phyloP scores from a whole-genome alignment of 345 rosid genomes.

The Linum trigynum region DNA sequence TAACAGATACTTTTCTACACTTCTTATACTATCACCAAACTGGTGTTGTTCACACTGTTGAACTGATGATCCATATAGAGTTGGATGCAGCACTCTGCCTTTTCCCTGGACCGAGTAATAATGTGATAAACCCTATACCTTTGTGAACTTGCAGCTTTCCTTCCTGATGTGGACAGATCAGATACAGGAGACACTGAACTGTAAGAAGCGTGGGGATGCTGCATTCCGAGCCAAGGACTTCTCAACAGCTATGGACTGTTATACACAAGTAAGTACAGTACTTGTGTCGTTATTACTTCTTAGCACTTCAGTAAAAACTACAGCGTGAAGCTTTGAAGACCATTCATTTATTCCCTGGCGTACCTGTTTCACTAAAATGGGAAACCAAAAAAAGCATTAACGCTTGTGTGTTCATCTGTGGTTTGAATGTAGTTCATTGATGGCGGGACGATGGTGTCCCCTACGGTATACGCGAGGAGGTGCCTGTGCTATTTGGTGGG shows the following conservation, averaged over 20 bases:
- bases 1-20: no score
- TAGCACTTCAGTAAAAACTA: background rate
- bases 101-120: no score
- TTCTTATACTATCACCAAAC: no score
- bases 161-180: conserved; percentile 68
- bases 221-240: conserved; percentile 52
- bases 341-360: conserved; percentile 73
- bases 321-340: conserved; percentile 13
- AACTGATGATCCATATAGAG: no score
- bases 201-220: conserved; percentile 57
- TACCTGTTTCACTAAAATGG: conserved; percentile 13
- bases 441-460: conserved; percentile 71
- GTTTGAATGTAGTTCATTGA: conserved; percentile 46
- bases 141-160: conserved; percentile 44
- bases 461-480: conserved; percentile 69
- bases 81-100: no score
- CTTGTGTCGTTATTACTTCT: no score
- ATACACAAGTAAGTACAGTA: conserved; percentile 35
- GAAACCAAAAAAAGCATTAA: conserved; percentile 1
- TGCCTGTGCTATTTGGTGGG: conserved; percentile 71
- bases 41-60: no score
- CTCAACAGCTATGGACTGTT: conserved; percentile 44
- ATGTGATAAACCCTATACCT: background rate
- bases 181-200: conserved; percentile 55
- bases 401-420: background rate